These are phyloP conservation scores for Fusarium sp. DNA, from an alignment of 2,329 filamentous ascomycete genomes.

Conservation along the genomic window DNA sequence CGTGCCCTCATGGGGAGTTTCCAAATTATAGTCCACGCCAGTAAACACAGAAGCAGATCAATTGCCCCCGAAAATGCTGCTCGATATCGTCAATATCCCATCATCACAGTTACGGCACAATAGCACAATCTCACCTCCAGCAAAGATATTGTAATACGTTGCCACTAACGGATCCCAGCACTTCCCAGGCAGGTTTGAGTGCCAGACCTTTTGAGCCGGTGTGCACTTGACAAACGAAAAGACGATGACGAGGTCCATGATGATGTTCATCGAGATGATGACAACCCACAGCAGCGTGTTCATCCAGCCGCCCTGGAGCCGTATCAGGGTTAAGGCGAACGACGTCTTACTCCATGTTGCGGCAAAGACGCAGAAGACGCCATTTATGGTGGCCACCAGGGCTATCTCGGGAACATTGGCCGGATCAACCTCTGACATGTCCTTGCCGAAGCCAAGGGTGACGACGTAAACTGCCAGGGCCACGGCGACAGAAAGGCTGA, in stretches of 20 bases:
- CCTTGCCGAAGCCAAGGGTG: not conserved
- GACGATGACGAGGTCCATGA: slow-evolving; percentile 1
- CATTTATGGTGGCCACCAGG: not conserved
- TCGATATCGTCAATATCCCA: not conserved
- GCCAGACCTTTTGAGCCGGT: not conserved
- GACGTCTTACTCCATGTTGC: not conserved
- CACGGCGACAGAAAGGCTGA: not conserved
- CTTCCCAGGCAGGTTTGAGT: not conserved
- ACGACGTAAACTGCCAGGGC: not conserved
- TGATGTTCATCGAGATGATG: not conserved
- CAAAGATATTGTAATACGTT: not conserved
- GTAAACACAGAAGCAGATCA: not conserved
- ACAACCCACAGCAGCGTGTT: not conserved
- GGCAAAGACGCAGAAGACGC: not conserved
- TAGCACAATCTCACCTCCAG: not conserved
- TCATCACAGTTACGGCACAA: not conserved
- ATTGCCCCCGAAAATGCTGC: not conserved
- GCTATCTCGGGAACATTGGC: not conserved
- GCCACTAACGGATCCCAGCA: not conserved
- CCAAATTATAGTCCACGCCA: not conserved
- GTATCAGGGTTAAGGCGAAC: not conserved
- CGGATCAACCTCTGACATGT: not conserved
- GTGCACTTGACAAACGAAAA: slow-evolving; percentile 6
- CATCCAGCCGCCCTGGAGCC: slow-evolving; percentile 1
- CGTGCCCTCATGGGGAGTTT: not conserved